Evolutionary conservation across 306 rosid species (phyloP), one percentile per base, ranked within the genome.

Genomic region (Trifolium repens): DNA sequence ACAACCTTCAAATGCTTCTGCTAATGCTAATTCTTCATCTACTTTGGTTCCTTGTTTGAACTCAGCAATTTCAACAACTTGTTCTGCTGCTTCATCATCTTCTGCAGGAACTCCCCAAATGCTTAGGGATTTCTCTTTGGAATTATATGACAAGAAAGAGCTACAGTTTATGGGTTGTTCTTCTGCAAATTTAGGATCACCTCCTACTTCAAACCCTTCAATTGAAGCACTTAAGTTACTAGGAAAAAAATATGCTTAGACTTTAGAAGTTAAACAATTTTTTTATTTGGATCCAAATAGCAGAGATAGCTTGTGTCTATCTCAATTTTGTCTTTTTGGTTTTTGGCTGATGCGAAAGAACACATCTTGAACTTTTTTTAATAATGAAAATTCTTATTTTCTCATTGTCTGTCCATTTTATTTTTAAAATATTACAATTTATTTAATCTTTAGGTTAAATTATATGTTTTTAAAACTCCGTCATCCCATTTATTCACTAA

Each of bases 121-220:
- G 90, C 83, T 88, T 66, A 88, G 88, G 76, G 96, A 89, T 73
- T 93, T 89, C 67, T 86, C 96, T 24, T 37, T 93, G 86, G 90
- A 89, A 54, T 69, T 85, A 63, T 85, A 72, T 65, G 98, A 88
- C n/a, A 93, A 82, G 88, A 93, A 83, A 75, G 98, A 93, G 78
- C 80, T 93, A 19, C 93, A 81, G 67, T 89, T 93, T 70, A 81
- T 93, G 87, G 88, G 86, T 79, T 66, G 67, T 16, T 30, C 85
- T 75, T 67, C 72, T 30, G 71, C 81, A 4, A 83, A 81, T 72
- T 79, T 89, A 42, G 85, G 88, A 22, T 42, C 86, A 27, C 47
- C 85, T 0, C 81, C 85, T 0, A 30, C 69, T 75, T 82, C 89
- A 3, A 74, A 85, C 53, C 81, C 90, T 53, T 89, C 79, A 84